Evolutionary conservation across 495 filamentous ascomycete genomes (phyloP).

Genomic region (Lepidopterella palustris): DNA sequence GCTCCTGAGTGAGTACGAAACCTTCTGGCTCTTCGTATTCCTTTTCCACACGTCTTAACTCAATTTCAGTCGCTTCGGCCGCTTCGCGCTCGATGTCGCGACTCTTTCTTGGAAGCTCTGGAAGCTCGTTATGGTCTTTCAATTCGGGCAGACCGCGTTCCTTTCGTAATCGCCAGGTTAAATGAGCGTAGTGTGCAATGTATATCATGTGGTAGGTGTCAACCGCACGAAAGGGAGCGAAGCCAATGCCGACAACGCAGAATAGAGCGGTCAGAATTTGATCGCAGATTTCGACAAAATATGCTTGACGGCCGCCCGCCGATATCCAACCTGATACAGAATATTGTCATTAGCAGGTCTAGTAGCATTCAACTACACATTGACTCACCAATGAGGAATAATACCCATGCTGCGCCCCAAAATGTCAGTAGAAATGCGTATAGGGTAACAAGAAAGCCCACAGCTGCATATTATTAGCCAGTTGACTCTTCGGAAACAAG

Average conservation of each 20-base stretch:
- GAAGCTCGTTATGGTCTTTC: conserved; percentile 66
- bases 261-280: conserved; percentile 71
- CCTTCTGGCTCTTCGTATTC: conserved; percentile 37
- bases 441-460: conserved; percentile 68
- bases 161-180: conserved; percentile 63
- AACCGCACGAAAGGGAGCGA: conserved; percentile 65
- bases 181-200: conserved; percentile 58
- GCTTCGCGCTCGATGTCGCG: conserved; percentile 5
- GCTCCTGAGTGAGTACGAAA: conserved; percentile 52
- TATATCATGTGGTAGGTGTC: conserved; percentile 80
- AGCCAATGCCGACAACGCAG: conserved; percentile 66
- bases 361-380: background rate
- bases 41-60: too few species aligned
- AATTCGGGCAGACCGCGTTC: conserved; percentile 56
- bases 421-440: conserved; percentile 73
- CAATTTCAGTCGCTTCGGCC: too few species aligned
- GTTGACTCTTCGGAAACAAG: background rate
- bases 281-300: conserved; percentile 71
- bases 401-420: conserved; percentile 75
- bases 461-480: conserved; percentile 35
- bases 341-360: background rate
- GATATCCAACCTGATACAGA: conserved; percentile 61
- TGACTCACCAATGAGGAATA: conserved; percentile 62
- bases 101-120: conserved; percentile 26
- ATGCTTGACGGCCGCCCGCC: conserved; percentile 59